Conservation (phyloP, 1,284 basidiomycete species). For the Mycosarcoma maydis region DNA sequence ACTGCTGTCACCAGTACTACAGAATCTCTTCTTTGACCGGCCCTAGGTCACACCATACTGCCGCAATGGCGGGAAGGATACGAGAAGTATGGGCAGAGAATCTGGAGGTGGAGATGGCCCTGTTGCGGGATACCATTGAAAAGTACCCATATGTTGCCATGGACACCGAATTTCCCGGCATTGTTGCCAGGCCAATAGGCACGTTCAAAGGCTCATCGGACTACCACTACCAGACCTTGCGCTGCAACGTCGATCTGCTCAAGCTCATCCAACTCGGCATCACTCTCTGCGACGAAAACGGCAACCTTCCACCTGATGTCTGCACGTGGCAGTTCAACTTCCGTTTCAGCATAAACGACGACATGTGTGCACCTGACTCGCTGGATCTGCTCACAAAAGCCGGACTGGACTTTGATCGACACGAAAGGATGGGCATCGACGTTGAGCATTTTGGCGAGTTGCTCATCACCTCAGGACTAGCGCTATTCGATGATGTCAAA, state of each 20-base stretch:
- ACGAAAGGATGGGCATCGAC: conserved; percentile 89
- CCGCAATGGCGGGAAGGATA: conserved; percentile 61
- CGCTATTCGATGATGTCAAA: conserved; percentile 85
- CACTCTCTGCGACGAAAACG: conserved; percentile 91
- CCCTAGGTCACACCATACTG: conserved; percentile 1
- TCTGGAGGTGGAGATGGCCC: conserved; percentile 88
- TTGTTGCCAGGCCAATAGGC: conserved; percentile 96
- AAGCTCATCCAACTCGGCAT: conserved; percentile 98
- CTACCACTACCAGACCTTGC: conserved; percentile 99
- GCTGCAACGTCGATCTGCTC: conserved; percentile 92
- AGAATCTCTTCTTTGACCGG: no score
- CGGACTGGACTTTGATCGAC: conserved; percentile 92
- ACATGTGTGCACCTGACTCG: conserved; percentile 98
- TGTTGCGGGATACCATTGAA: conserved; percentile 85
- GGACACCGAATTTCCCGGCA: conserved; percentile 99
- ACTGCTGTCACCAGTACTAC: no score
- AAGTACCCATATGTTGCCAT: conserved; percentile 94
- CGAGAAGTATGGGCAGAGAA: conserved; percentile 92
- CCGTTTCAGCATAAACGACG: conserved; percentile 86
- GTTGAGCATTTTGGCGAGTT: conserved; percentile 97
- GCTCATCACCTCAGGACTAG: conserved; percentile 93
- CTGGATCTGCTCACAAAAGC: conserved; percentile 93
- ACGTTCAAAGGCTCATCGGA: conserved; percentile 95
- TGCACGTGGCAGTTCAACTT: conserved; percentile 99
- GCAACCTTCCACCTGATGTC: conserved; percentile 80